phyloP scores from a whole-genome alignment of 2,329 filamentous ascomycete genomes.

The Talaromyces sp. region DNA sequence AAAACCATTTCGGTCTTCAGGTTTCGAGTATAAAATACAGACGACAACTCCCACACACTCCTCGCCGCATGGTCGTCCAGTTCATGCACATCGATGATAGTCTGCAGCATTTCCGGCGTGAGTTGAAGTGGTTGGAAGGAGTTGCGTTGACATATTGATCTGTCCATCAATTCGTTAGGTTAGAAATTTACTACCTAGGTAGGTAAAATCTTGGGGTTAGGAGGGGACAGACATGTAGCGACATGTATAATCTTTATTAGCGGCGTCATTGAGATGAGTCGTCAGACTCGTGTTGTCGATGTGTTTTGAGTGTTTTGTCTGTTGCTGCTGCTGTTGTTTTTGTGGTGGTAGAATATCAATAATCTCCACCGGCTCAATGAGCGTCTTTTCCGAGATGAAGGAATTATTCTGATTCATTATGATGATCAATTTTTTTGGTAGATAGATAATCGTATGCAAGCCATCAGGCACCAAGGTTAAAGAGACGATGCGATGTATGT shows the following conservation, averaged over 20 bases:
- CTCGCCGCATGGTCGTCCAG: slow-evolving; percentile 11
- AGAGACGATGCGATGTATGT: not conserved
- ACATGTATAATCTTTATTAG: slow-evolving; percentile 3
- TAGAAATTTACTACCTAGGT: no score
- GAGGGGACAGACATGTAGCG: slow-evolving; percentile 10
- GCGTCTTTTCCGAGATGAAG: not conserved
- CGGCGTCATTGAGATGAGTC: not conserved
- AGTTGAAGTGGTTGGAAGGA: slow-evolving; percentile 25
- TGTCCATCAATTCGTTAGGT: slow-evolving; percentile 13
- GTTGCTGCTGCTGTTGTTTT: not conserved
- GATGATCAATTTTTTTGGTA: not conserved
- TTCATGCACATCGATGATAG: slow-evolving; percentile 17
- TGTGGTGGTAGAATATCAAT: not conserved
- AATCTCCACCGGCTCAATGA: not conserved
- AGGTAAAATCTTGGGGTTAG: not conserved
- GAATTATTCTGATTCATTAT: not conserved
- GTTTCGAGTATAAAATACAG: slow-evolving; percentile 25
- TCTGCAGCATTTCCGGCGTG: slow-evolving; percentile 20
- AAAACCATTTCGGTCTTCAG: slow-evolving; percentile 23
- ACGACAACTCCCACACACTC: slow-evolving; percentile 17
- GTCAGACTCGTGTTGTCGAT: not conserved
- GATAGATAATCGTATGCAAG: not conserved
- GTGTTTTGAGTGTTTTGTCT: not conserved
- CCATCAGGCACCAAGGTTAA: no score
- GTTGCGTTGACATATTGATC: slow-evolving; percentile 25